Evolutionary conservation across 768 basidiomycete species (phyloP), one percentile per base, ranked within the genome.

Genomic region (Pisolithus tinctorius): DNA sequence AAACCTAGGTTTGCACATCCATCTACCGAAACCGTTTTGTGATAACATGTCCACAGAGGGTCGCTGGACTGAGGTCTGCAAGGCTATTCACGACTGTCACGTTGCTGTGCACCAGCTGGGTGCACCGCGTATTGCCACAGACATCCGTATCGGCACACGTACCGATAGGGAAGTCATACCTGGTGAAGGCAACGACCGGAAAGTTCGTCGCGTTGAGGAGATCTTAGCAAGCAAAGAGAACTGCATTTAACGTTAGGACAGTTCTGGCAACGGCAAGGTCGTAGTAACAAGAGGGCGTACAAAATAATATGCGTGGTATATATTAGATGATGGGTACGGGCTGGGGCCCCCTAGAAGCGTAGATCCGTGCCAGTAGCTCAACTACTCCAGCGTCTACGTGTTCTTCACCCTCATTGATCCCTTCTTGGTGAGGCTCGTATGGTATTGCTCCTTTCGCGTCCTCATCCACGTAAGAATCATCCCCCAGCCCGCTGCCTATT

Each of bases 111-210:
- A 94, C 56, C 81, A 78, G 1, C 77, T 79, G 63, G 89, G 88
- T 23, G 78, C 80, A 0, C 81, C 82, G 14, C 81, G 86, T 47
- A 78, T 93, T 48, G 89, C 89, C 10, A 95, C 94, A 11, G 94
- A 98, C 69, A 88, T 97, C 53, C 85, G 95, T 26, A 94, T 98
- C 48, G 95, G 95, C 40, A 97, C 95, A 1, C 82, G 94, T 43
- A 76, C 79, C 23, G 82, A 94, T 67, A 79, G 83, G 53, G 71
- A 77, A 37, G 76, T 84, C 16, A 67, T 69, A 4, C 74, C 76
- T 1, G 86, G 84, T 5, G 73, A 79, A 41, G 92, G 86, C 6
- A 96, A 96, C 57, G 81, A 81, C 20, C 72, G 71, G 48, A 97
- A 98, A 64, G 79, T 96, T 14, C 73, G 74, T 47, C 79, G 93